Conservation (phyloP, 768 basidiomycete species). For the Cubamyces lactineus region DNA sequence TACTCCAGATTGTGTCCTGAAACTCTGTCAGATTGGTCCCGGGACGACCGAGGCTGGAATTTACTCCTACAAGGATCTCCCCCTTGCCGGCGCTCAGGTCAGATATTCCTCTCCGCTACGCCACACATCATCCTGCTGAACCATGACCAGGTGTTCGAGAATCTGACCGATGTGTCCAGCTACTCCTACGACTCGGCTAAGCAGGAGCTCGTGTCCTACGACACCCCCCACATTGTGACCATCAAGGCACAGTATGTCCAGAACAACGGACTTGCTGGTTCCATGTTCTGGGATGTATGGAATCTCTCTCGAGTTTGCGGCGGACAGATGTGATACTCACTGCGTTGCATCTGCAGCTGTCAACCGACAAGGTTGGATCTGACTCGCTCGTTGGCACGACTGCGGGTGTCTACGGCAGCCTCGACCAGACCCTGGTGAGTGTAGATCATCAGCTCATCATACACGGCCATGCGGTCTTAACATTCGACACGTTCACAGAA, state of each 20-base stretch:
- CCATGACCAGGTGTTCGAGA: slow-evolving; percentile 50
- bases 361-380: slow-evolving; percentile 60
- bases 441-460: slow-evolving; percentile 13
- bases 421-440: slow-evolving; percentile 53
- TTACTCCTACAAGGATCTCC: slow-evolving; percentile 78
- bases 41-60: slow-evolving; percentile 72
- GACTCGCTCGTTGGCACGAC: slow-evolving; percentile 60
- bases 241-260: slow-evolving; percentile 72
- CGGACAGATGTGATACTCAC: neutral
- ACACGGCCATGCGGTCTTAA: neutral
- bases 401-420: slow-evolving; percentile 48
- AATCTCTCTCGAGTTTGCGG: neutral
- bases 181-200: slow-evolving; percentile 75
- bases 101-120: neutral
- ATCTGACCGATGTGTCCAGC: slow-evolving; percentile 66
- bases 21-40: slow-evolving; percentile 57
- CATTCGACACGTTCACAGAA: slow-evolving; percentile 41
- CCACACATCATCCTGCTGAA: neutral
- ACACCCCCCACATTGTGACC: slow-evolving; percentile 67
- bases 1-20: neutral
- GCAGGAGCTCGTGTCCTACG: slow-evolving; percentile 75
- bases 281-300: slow-evolving; percentile 73
- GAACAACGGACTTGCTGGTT: slow-evolving; percentile 62
- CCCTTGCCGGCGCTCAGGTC: slow-evolving; percentile 43
- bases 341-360: slow-evolving; percentile 40